Conservation (phyloP, 1,284 basidiomycete genomes). For the Mycena sp. region DNA sequence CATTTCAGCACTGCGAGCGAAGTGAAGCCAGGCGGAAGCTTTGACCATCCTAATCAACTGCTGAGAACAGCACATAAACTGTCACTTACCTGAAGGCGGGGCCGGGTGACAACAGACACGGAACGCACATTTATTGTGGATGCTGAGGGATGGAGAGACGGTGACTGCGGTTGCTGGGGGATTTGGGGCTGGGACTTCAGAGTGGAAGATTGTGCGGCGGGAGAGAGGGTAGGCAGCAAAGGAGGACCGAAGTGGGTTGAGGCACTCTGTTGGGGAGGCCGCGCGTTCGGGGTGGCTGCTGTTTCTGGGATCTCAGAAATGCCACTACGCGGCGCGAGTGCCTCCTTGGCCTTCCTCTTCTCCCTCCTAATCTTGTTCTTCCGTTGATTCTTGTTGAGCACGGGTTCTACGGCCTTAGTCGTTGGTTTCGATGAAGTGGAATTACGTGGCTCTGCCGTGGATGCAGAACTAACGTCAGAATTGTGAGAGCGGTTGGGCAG, state of each 20-base stretch:
- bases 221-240: too few relatives aligned
- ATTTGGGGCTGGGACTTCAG: background rate
- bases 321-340: background rate
- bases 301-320: background rate
- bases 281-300: background rate
- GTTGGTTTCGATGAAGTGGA: background rate
- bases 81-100: background rate
- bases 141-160: background rate
- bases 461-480: background rate
- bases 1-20: background rate
- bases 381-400: conserved; percentile 24
- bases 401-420: conserved; percentile 1
- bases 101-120: background rate
- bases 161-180: background rate
- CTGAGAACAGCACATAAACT: background rate
- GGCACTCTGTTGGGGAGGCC: too few relatives aligned
- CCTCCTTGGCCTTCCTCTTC: conserved; percentile 28
- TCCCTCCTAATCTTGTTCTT: conserved; percentile 16
- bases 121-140: background rate
- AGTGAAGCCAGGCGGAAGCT: conserved; percentile 6
- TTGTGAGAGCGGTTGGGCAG: too few relatives aligned
- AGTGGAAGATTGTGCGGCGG: background rate
- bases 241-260: too few relatives aligned
- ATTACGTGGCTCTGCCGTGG: background rate
- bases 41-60: background rate